Evolutionary conservation across 2,329 filamentous ascomycete species (phyloP), one percentile per base, ranked within the genome.

Genomic region (Exophiala viscosa): DNA sequence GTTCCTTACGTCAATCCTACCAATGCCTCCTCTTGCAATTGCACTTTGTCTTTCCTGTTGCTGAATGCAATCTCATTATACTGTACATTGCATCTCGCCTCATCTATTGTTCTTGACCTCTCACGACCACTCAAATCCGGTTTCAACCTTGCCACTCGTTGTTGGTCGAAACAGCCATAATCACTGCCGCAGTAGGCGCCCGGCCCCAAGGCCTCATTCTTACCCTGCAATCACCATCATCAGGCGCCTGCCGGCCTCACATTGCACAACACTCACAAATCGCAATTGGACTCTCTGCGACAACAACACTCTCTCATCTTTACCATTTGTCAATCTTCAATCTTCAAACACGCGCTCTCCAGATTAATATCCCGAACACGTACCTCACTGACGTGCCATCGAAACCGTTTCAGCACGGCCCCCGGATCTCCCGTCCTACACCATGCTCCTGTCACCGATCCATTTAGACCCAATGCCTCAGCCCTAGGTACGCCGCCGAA

Each of bases 161-260:
- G 18, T 36, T 38, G 44, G 32, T 28, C 32, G 34, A 47, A 20
- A 36, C 44, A 13, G 17, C 34, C 41, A 18, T 36, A 15, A 34
- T 38, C 45, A 20, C 31, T 15, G 34, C 47, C 35, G 31, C 54
- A 54, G 47, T 41, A 57, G 41, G 41, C 54, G 54, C 54, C 54
- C 18, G 50, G 45, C 54, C 54, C 54, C 48, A 32, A 54, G 28
- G 20, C 45, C 43, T 47, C 39, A 43, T 45, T 40, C 34, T 51
- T 50, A 42, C 28, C 54, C 50, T 57, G 50, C 47, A 57, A 57
- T 57, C 54, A 57, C 50, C 54, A 53, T 50, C 54, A 57, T 48
- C 50, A 54, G 45, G 54, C 54, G 54, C 54, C 54, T 50, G 39
- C 18, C 40, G 10, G 38, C 38, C 17, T 14, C 38, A 32, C 17